Base-by-base conservation (phyloP, 1,139 yeast species). In the Yamadazyma aaseri region DNA sequence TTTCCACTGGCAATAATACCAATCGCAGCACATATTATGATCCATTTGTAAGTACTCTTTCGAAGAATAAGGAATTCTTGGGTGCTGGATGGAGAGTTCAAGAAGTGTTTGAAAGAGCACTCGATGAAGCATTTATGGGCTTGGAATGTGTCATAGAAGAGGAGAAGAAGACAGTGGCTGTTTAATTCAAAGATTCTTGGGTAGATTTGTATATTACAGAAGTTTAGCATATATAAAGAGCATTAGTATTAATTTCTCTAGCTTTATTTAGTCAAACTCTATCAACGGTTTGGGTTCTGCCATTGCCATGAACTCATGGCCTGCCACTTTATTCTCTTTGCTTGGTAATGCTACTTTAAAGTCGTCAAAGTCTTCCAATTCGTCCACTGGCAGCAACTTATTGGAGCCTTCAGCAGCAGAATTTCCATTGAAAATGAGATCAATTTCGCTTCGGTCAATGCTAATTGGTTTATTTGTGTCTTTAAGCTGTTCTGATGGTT, bases 121-220 rank as follows among this genome's bases (percentile, higher is more conserved):
- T 92, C 34, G 86, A 85, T 40, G 94, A 85, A 47, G 97, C 97
- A 8, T 90, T 90, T 50, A 77, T 81, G 63, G 97, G 97, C 0
- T 65, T 92, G 40, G 92, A 87, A 13, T 87, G 96, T 56, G 71
- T 81, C 39, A 74, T 92, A 27, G 81, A 78, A 35, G 69, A 67
- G 38, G 97, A 89, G 50, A 81, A 83, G 36, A 28, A n/a, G 23
- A 18, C 12, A 12, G 28, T 18, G 12, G 21, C n/a, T n/a, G n/a
- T n/a, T n/a, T n/a, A n/a, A n/a, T n/a, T n/a, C n/a, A n/a, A n/a
- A n/a, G n/a, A n/a, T n/a, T n/a, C n/a, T n/a, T n/a, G n/a, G n/a
- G n/a, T n/a, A n/a, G n/a, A n/a, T n/a, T n/a, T n/a, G n/a, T n/a
- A n/a, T n/a, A n/a, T n/a, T n/a, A n/a, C n/a, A n/a, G n/a, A n/a